Percentiles rank a stretch among this genome's conserved stretches.
These are phyloP conservation scores for Pleurotus salmoneostramineus DNA, from an alignment of 768 basidiomycete species.

Conservation along the genomic window DNA sequence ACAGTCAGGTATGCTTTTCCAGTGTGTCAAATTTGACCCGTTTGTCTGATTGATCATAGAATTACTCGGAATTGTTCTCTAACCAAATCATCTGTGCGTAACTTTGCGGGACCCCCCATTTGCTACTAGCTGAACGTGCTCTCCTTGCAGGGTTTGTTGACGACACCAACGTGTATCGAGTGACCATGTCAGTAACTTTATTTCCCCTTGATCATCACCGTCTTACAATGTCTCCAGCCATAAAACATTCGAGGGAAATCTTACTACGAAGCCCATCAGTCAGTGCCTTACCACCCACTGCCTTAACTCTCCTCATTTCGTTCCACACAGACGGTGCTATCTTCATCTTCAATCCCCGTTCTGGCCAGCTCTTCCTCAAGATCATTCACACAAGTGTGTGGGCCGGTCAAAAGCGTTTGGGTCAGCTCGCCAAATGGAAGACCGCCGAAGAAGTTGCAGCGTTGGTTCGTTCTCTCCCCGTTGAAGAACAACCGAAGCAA, in stretches of 20 bases:
- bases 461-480: slow-evolving; percentile 93
- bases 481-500: slow-evolving; percentile 99
- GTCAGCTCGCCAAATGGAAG: slow-evolving; percentile 99
- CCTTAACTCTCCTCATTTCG: slow-evolving; percentile 4
- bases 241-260: slow-evolving; percentile 99
- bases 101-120: background rate
- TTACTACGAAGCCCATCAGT: slow-evolving; percentile 99
- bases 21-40: background rate
- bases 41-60: slow-evolving; percentile 30
- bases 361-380: slow-evolving; percentile 97
- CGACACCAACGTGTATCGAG: slow-evolving; percentile 99
- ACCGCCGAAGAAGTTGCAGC: slow-evolving; percentile 99
- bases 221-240: slow-evolving; percentile 45
- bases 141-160: slow-evolving; percentile 85
- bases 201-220: background rate
- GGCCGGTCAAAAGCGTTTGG: slow-evolving; percentile 99
- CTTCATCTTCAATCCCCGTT: slow-evolving; percentile 99
- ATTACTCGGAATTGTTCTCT: slow-evolving; percentile 93
- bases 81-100: slow-evolving; percentile 92
- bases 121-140: slow-evolving; percentile 1
- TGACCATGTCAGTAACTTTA: slow-evolving; percentile 64
- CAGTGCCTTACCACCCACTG: slow-evolving; percentile 18
- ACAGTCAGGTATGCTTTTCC: slow-evolving; percentile 66
- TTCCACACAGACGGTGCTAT: slow-evolving; percentile 74
- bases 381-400: slow-evolving; percentile 99